A percentile compares a stretch with the other conserved stretches of the same genome.
Evolutionary conservation across 2,329 filamentous ascomycete species (phyloP).

Genomic region (Microcyclospora pomicola): DNA sequence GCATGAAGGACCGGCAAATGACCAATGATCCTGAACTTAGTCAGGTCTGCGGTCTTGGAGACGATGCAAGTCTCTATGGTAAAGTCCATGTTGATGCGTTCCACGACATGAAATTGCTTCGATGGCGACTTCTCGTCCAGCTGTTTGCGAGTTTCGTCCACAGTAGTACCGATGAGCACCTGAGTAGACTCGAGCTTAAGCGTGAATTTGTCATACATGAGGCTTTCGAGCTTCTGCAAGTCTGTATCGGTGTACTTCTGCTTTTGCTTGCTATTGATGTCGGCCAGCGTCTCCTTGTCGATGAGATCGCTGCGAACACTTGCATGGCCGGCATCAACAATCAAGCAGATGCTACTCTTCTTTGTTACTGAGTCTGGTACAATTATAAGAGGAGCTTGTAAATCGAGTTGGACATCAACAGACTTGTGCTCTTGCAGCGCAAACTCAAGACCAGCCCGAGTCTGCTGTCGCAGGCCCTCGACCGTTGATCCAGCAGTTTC

Average conservation of each 20-base stretch:
- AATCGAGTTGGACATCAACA: conserved; percentile 86
- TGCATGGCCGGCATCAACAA: conserved; percentile 90
- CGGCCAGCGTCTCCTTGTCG: conserved; percentile 74
- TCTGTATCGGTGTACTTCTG: conserved; percentile 81
- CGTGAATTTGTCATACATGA: conserved; percentile 96
- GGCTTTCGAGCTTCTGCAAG: conserved; percentile 68
- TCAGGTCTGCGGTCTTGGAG: conserved; percentile 87
- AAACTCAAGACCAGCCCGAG: conserved; percentile 87
- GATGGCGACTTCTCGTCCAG: conserved; percentile 50
- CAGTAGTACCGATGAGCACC: conserved; percentile 83
- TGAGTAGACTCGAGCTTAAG: conserved; percentile 91
- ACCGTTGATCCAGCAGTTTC: conserved; percentile 92
- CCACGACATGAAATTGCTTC: conserved; percentile 74
- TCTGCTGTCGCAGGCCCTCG: conserved; percentile 88
- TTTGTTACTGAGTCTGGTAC: conserved; percentile 84
- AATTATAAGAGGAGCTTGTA: conserved; percentile 92
- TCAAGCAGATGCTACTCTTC: conserved; percentile 70
- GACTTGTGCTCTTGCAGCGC: conserved; percentile 96
- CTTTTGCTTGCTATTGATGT: conserved; percentile 82
- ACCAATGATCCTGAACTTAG: conserved; percentile 80
- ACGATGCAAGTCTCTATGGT: conserved; percentile 91
- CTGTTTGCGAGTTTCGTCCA: conserved; percentile 77
- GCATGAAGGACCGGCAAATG: conserved; percentile 86
- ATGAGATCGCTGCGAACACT: conserved; percentile 89
- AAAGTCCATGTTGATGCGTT: conserved; percentile 95